These are phyloP conservation scores for Viridothelium virens DNA, from an alignment of 495 filamentous ascomycete genomes.

Conservation along the genomic window DNA sequence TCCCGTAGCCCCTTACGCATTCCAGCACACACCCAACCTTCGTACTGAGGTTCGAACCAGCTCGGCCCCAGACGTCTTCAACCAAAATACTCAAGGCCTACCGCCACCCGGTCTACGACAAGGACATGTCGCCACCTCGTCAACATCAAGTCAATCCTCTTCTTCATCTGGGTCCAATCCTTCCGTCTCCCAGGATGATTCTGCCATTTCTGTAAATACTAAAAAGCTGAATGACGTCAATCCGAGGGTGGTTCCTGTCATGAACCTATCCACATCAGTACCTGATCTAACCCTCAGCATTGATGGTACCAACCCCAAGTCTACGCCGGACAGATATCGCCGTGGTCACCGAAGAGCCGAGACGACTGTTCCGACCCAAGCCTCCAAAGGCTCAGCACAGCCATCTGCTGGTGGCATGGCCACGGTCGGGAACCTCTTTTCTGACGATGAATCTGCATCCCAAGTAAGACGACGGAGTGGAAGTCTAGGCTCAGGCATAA, in stretches of 20 bases:
- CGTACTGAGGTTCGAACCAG: slow-evolving; percentile 60
- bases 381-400: slow-evolving; percentile 32
- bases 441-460: slow-evolving; percentile 15
- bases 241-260: slow-evolving; percentile 36
- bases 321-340: slow-evolving; percentile 58
- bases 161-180: slow-evolving; percentile 32
- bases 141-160: slow-evolving; percentile 34
- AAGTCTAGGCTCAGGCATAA: slow-evolving; percentile 28
- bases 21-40: slow-evolving; percentile 67
- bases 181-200: slow-evolving; percentile 32
- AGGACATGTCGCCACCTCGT: slow-evolving; percentile 28
- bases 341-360: slow-evolving; percentile 49
- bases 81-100: slow-evolving; percentile 36
- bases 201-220: slow-evolving; percentile 33
- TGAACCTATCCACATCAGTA: slow-evolving; percentile 40
- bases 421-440: slow-evolving; percentile 37
- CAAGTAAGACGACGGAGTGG: slow-evolving; percentile 23
- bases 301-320: slow-evolving; percentile 28
- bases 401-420: slow-evolving; percentile 41
- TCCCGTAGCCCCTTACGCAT: slow-evolving; percentile 77
- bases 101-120: slow-evolving; percentile 19
- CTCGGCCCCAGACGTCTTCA: slow-evolving; percentile 52
- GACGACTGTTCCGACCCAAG: slow-evolving; percentile 22
- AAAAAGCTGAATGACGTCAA: slow-evolving; percentile 40
- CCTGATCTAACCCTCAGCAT: slow-evolving; percentile 44